phyloP scores from a whole-genome alignment of 78 protist genomes.

The Dictyostelium capitatum region DNA sequence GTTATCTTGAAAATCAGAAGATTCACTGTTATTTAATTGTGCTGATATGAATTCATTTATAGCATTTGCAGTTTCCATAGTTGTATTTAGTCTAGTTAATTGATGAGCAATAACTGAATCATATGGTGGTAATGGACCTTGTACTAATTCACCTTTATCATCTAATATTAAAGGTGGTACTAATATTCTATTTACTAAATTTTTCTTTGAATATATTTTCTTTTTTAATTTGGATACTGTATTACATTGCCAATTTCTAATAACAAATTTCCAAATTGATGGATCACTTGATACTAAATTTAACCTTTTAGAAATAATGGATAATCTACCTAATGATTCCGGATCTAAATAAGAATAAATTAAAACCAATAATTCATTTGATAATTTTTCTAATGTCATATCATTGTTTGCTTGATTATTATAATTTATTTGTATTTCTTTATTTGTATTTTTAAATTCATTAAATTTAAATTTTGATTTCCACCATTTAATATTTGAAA shows the following conservation, averaged over 20 bases:
- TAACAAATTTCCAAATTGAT: not conserved
- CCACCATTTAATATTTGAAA: not conserved
- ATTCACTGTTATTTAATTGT: not conserved
- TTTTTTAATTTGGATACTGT: not conserved
- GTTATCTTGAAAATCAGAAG: not conserved
- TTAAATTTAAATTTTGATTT: not conserved
- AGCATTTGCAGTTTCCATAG: not conserved
- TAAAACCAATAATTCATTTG: not conserved
- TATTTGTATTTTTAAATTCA: too few species aligned
- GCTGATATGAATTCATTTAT: not conserved
- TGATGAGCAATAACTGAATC: not conserved
- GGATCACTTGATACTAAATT: not conserved
- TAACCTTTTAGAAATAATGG: not conserved
- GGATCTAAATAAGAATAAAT: not conserved
- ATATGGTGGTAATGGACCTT: not conserved
- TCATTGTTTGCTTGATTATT: not conserved
- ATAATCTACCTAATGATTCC: not conserved
- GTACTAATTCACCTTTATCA: not conserved
- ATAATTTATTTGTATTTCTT: not conserved
- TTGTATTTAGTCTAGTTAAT: not conserved
- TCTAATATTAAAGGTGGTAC: not conserved
- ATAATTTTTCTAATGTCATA: not conserved
- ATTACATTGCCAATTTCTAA: slow-evolving; percentile 9
- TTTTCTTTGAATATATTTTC: not conserved
- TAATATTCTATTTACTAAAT: not conserved